phyloP scores from a whole-genome alignment of 345 rosid species.

The Bruguiera sexangula region DNA sequence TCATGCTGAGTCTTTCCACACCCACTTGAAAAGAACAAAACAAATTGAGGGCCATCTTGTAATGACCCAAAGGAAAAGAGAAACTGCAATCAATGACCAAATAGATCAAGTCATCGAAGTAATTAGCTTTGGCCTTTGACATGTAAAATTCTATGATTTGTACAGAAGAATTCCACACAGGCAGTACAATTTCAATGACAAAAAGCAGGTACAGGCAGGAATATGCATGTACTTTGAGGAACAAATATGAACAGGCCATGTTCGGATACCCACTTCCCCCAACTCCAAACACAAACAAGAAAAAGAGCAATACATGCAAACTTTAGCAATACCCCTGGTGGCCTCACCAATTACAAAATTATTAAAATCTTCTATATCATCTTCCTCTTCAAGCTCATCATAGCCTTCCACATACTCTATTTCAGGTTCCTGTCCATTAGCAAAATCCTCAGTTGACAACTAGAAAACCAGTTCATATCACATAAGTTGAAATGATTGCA shows the following conservation, averaged over 20 bases:
- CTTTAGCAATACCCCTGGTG: conserved; percentile 36
- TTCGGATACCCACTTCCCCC: neutral
- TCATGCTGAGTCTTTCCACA: no score
- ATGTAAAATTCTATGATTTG: neutral
- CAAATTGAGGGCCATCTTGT: neutral
- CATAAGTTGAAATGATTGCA: neutral
- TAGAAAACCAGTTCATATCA: neutral
- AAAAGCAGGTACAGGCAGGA: no score
- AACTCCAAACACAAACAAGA: neutral
- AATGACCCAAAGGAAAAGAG: neutral
- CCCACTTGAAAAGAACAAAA: neutral
- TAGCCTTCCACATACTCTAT: conserved; percentile 77
- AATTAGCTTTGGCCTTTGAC: neutral
- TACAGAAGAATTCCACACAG: neutral
- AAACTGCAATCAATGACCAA: neutral
- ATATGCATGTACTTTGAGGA: neutral
- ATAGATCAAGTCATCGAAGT: neutral
- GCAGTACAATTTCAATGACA: no score
- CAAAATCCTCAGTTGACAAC: neutral
- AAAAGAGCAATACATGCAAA: neutral
- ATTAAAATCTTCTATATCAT: conserved; percentile 84
- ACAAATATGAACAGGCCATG: neutral
- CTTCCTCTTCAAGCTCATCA: conserved; percentile 78
- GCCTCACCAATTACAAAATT: conserved; percentile 33
- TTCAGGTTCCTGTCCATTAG: conserved; percentile 52